Base-by-base conservation (phyloP, 352 stramenopile species). In the Phytophthora cryptogea region DNA sequence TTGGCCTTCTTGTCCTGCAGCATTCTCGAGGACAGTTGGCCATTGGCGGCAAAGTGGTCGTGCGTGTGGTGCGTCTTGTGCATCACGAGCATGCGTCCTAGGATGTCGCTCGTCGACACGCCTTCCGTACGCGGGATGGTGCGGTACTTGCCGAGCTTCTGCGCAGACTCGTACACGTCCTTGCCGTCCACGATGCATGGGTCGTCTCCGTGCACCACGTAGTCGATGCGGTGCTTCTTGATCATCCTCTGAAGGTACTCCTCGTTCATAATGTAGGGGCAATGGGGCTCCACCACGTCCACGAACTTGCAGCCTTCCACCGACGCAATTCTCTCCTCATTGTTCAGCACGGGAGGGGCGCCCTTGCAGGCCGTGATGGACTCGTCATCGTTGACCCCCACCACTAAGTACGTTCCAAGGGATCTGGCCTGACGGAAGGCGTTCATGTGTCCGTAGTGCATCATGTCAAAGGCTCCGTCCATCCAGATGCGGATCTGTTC, bases 361-460 rank as follows among this genome's bases (percentile, higher is more conserved):
- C 94, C 95, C 70, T 99, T 99, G 83, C 96, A 99, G 39, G 86
- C 72, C 35, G 86, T 97, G 68, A 99, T 99, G 32, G 93, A 98
- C 71, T 97, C 88, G 66, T 99, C 96, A 42, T 96, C 97, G 70
- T 99, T 99, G 17, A 99, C 91, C n/a, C 97, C 97, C 2, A 99
- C 97, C 32, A 99, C 92, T 0, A 99, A 78, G 68, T 98, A 96
- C 54, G 97, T 99, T 23, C 97, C 97, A 5, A 99, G 80, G 8
- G 96, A 89, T 43, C 90, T 75, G 33, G 91, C 97, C 56, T 99
- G 92, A 28, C 96, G 95, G 82, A 99, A 99, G 8, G 97, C 97
- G 77, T 99, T 99, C 96, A 99, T 99, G 79, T 99, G 97, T 23
- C 97, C 97, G 73, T 98, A 99, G 75, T 99, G 97, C 93, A 99